Evolutionary conservation across 2,329 filamentous ascomycete genomes (phyloP), one percentile per base, ranked within the genome.

Genomic region (Xylariales sp.): DNA sequence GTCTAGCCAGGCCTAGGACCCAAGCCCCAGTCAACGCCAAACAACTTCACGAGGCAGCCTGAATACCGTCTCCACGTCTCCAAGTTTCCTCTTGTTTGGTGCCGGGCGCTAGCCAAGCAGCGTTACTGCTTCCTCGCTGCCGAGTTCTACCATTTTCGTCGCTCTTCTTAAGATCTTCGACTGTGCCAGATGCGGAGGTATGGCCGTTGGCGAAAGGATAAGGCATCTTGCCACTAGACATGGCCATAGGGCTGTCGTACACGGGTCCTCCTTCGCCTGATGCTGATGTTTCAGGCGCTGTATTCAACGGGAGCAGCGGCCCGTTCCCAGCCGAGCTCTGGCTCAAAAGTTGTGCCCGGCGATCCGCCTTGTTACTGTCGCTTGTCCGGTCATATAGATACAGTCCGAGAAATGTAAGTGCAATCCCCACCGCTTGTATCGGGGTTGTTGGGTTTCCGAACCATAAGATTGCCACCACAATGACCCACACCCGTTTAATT

Each of bases 401-500:
- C 14, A 99, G 85, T 0, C 96, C 96, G 36, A 97, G 75, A 77
- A 97, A 97, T 0, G 96, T 99, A 53, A 99, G 87, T 3, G 82
- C 87, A 75, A 99, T 97, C 16, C 96, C 96, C 49, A 92, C 84
- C 0, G 89, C 93, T 80, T 99, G 96, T 16, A 97, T 80, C 16
- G 85, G 86, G 5, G 93, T 97, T 39, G 96, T 97, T 1, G 91
- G 89, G 79, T 90, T 97, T 71, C 93, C 91, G 81, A 98, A 99
- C 96, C 96, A 99, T 73, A 98, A 83, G 69, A 99, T 95, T 6
- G 96, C 94, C 74, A 97, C 91, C 67, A 96, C 88, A 74, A 99
- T 97, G 76, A 99, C 95, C 77, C 97, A 97, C 12, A 99, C 96
- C 56, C 96, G 91, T 83, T 99, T 99, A 81, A 99, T 96, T 69